phyloP scores from a whole-genome alignment of 2,329 filamentous ascomycete species.

The Aspergillus neotritici region DNA sequence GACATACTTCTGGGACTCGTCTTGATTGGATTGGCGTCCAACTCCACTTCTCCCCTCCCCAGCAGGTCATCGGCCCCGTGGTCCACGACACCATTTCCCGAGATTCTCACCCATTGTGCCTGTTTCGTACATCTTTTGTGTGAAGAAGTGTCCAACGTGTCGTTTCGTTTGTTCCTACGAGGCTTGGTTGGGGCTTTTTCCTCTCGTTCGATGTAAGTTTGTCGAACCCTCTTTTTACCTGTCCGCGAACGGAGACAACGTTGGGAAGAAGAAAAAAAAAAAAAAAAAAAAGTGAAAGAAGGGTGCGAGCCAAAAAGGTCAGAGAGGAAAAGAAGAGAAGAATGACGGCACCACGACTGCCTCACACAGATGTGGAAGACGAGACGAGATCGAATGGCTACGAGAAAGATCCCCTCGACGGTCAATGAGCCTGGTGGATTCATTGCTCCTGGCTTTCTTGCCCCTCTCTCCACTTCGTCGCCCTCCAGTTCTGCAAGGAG shows the following conservation, averaged over 20 bases:
- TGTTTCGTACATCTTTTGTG: not conserved
- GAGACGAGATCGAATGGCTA: too few relatives aligned
- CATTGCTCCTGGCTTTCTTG: too few relatives aligned
- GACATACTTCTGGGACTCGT: too few relatives aligned
- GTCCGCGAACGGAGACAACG: not conserved
- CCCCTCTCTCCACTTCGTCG: too few relatives aligned
- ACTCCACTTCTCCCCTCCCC: constrained; percentile 16
- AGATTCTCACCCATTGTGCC: constrained; percentile 3
- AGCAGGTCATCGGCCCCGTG: constrained; percentile 1
- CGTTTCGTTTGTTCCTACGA: constrained; percentile 20
- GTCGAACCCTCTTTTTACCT: not conserved
- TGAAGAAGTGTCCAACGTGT: constrained; percentile 23
- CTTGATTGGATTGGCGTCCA: constrained; percentile 15
- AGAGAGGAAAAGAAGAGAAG: too few relatives aligned
- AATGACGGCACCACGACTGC: not conserved
- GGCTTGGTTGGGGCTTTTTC: constrained; percentile 24
- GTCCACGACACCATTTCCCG: constrained; percentile 4
- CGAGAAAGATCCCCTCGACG: too few relatives aligned
- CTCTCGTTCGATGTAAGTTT: constrained; percentile 28
- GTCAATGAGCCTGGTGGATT: too few relatives aligned
- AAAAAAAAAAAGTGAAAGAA: not conserved
- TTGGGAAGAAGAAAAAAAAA: constrained; percentile 4
- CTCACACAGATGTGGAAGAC: too few relatives aligned
- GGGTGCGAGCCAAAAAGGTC: too few relatives aligned
- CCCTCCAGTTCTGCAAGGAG: too few relatives aligned